Evolutionary conservation across 2,329 filamentous ascomycete species (phyloP).

Genomic region (Talaromyces sp.): DNA sequence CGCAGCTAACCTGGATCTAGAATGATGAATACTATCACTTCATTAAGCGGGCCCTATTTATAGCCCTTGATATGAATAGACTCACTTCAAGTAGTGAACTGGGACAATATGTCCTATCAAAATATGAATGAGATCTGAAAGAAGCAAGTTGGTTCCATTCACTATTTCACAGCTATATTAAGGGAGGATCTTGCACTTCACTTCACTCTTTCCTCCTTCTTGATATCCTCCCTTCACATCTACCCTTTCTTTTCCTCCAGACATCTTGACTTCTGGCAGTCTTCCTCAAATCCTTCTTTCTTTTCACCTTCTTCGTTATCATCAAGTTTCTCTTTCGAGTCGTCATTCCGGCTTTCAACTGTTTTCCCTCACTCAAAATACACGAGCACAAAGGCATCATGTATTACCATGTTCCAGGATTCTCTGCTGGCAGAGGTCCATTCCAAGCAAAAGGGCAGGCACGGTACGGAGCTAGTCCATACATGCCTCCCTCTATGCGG

Average conservation of each 20-base stretch:
- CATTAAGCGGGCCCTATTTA: conserved; percentile 2
- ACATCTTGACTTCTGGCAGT: neutral
- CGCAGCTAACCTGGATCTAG: neutral
- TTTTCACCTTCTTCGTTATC: neutral
- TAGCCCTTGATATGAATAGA: neutral
- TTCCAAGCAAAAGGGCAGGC: neutral
- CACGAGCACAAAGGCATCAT: neutral
- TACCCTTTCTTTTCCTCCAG: neutral
- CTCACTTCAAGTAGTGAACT: neutral
- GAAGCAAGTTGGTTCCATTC: neutral
- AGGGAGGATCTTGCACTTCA: neutral
- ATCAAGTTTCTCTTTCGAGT: neutral
- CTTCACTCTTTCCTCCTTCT: neutral
- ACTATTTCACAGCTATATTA: neutral
- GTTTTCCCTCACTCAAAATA: neutral
- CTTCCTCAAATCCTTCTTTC: neutral
- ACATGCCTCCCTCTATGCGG: neutral
- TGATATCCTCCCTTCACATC: neutral
- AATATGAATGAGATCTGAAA: neutral
- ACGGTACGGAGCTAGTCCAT: neutral
- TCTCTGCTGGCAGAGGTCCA: conserved; percentile 13
- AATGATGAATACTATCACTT: neutral
- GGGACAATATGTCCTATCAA: neutral
- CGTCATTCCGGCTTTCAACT: neutral
- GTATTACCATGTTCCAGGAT: neutral